Percentiles rank a stretch among this genome's conserved stretches.
Evolutionary conservation across 1,284 basidiomycete species (phyloP).

Genomic region (Ustilago hordei): DNA sequence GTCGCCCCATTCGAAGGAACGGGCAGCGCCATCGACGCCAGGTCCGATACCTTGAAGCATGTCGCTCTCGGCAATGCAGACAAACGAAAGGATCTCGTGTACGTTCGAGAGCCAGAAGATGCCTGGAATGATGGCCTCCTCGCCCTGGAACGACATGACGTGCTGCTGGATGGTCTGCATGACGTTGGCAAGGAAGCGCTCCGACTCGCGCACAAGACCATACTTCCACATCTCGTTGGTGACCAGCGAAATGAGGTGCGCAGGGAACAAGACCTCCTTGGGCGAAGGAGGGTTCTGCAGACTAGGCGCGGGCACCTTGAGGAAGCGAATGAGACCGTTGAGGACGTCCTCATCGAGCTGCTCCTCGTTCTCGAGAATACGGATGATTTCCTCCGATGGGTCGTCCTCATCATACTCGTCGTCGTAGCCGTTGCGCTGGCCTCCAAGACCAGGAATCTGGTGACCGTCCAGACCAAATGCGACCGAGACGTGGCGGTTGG

Average conservation of each 20-base stretch:
- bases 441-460: conserved; percentile 53
- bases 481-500: conserved; percentile 89
- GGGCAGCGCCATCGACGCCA: conserved; percentile 85
- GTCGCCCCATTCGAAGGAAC: conserved; percentile 95
- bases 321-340: conserved; percentile 86
- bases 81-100: conserved; percentile 99
- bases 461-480: conserved; percentile 73
- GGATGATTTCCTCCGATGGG: conserved; percentile 92
- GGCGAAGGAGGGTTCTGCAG: conserved; percentile 89
- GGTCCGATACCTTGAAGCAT: conserved; percentile 98
- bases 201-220: conserved; percentile 94
- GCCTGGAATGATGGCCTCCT: conserved; percentile 94
- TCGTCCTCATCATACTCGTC: conserved; percentile 76
- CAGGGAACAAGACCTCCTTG: conserved; percentile 98
- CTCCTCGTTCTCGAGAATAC: conserved; percentile 90
- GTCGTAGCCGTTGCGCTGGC: conserved; percentile 52
- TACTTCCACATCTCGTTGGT: conserved; percentile 99
- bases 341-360: conserved; percentile 94
- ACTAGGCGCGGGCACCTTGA: conserved; percentile 93
- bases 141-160: conserved; percentile 92
- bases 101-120: conserved; percentile 99
- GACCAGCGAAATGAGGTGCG: conserved; percentile 96
- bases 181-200: conserved; percentile 96
- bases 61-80: conserved; percentile 97
- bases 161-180: conserved; percentile 98